Conservation (phyloP, 75 land plant genomes). For the Sequoiadendron giganteum region DNA sequence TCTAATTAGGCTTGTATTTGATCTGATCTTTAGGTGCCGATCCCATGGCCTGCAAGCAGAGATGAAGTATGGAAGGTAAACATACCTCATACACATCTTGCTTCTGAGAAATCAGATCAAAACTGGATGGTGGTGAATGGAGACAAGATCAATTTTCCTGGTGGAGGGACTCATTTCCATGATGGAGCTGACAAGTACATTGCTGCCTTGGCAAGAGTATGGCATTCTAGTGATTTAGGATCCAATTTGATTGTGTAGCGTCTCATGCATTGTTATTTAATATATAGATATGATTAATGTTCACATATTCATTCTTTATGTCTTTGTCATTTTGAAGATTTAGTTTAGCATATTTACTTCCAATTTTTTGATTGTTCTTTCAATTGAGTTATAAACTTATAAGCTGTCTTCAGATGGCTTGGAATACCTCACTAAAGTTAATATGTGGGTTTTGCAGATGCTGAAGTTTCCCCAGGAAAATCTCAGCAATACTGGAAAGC, state of each 20-base stretch:
- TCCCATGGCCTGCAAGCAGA: constrained; percentile 87
- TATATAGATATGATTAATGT: background rate
- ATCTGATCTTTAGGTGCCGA: constrained; percentile 52
- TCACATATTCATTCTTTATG: too few species aligned
- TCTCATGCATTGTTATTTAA: background rate
- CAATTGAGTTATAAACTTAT: background rate
- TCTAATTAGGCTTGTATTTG: background rate
- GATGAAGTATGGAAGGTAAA: constrained; percentile 95
- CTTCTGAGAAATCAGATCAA: constrained; percentile 86
- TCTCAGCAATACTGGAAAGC: constrained; percentile 60
- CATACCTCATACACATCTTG: constrained; percentile 91
- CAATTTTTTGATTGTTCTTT: background rate
- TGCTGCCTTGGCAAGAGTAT: constrained; percentile 61
- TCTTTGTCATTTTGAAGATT: background rate
- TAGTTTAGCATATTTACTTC: background rate
- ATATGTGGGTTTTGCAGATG: constrained; percentile 51
- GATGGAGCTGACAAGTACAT: constrained; percentile 95
- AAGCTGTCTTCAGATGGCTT: background rate
- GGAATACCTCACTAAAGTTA: background rate
- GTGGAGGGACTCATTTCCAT: constrained; percentile 95
- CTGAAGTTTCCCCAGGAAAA: constrained; percentile 55
- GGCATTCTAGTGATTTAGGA: constrained; percentile 7
- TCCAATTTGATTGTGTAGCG: background rate
- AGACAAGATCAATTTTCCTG: constrained; percentile 89
- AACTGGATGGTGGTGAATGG: constrained; percentile 92